Evolutionary conservation across 345 rosid species (phyloP), one percentile per base, ranked within the genome.

Genomic region (Gossypium thurberi): DNA sequence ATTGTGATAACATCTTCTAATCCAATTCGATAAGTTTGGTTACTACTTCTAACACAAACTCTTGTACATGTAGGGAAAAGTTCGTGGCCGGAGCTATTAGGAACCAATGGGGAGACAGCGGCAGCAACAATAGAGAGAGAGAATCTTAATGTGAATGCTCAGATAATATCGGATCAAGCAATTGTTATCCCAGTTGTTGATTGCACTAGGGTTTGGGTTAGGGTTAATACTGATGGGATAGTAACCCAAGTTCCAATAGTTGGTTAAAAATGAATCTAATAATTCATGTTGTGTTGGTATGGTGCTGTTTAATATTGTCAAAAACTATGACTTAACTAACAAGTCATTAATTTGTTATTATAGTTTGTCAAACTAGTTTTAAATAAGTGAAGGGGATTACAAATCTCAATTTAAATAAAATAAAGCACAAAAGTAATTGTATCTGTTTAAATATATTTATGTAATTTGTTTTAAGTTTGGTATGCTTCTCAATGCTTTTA

Each of bases 81-180:
- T 65, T 65, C 80, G 26, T 77, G 80, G 80, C 80, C 80, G 6
- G 76, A 77, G 76, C 60, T 72, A 3, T 0, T 71, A 6, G 72
- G 80, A 11, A 46, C 21, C 10, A 46, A 64, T 1, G 76, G 80
- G 52, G 37, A 28, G 15, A 59, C 15, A 0, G 73, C 76, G 5
- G 61, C 17, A 2, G 72, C 37, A 2, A 72, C 60, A 14, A 72
- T 72, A 8, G 76, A 77, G 80, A 77, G 59, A 48, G 76, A 77
- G 21, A 72, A 77, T 20, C 59, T 68, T 12, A 8, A 42, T 8
- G 76, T 77, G 0, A 4, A 44, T 20, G 76, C 80, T 46, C 6
- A 4, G 15, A 57, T 77, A 10, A 48, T 71, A 37, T 18, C 43
- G 26, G 68, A 72, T 6, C 73, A 72, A 57, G 10, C 72, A 2